Evolutionary conservation across 2,329 filamentous ascomycete species (phyloP).

Genomic region (Aureobasidium zeae): DNA sequence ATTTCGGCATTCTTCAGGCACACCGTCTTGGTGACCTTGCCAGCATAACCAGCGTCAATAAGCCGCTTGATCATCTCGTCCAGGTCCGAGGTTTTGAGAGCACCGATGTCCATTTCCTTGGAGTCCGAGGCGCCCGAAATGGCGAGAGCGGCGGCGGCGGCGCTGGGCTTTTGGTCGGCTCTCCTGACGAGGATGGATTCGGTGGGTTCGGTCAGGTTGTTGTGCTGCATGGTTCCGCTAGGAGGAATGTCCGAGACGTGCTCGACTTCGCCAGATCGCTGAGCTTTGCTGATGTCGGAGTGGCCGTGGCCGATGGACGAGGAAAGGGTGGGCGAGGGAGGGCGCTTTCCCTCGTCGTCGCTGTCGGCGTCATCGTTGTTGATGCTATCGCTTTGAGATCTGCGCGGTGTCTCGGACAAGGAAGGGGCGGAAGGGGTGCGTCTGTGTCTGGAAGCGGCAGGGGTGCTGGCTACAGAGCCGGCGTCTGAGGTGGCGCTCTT

Average conservation of each 20-base stretch:
- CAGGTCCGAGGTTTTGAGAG: conserved; percentile 84
- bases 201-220: conserved; percentile 52
- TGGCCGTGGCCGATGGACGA: conserved; percentile 62
- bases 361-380: conserved; percentile 23
- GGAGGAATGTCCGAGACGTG: conserved; percentile 87
- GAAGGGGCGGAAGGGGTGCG: conserved; percentile 23
- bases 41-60: conserved; percentile 87
- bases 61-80: conserved; percentile 96
- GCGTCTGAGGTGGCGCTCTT: conserved; percentile 41
- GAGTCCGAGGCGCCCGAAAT: conserved; percentile 20
- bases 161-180: conserved; percentile 42
- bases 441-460: conserved; percentile 40
- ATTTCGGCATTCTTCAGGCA: conserved; percentile 98
- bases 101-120: conserved; percentile 67
- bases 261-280: conserved; percentile 83
- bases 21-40: conserved; percentile 95
- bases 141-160: conserved; percentile 25
- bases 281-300: conserved; percentile 69
- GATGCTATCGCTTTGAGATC: conserved; percentile 25
- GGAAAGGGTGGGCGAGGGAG: conserved; percentile 81
- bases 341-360: conserved; percentile 36
- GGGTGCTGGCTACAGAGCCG: conserved; percentile 63
- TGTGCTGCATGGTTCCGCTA: conserved; percentile 49
- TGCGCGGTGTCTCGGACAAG: conserved; percentile 30
- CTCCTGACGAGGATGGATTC: conserved; percentile 85